Evolutionary conservation across 768 basidiomycete species (phyloP).

Genomic region (Russula vinacea): DNA sequence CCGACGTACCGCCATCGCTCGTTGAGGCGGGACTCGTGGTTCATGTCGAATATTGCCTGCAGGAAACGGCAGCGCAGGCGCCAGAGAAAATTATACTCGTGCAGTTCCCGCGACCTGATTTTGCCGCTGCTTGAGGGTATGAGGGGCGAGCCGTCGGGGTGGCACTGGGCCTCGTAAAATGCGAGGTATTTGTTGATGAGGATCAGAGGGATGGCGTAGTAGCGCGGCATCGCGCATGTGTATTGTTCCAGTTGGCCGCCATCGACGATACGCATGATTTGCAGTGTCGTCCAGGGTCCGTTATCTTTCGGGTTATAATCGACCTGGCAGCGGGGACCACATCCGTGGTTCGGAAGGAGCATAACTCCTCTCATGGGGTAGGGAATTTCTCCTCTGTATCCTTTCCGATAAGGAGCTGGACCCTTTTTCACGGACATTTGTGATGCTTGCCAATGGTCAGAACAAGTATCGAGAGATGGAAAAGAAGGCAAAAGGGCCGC

Average conservation of each 20-base stretch:
- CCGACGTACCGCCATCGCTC: conserved; percentile 5
- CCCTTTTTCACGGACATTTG: not conserved
- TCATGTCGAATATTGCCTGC: conserved; percentile 19
- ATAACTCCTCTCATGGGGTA: not conserved
- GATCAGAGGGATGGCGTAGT: conserved; percentile 25
- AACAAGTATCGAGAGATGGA: not conserved
- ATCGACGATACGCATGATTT: conserved; percentile 8
- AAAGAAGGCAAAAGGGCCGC: not conserved
- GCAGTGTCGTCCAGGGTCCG: conserved; percentile 16
- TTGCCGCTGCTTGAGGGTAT: not conserved
- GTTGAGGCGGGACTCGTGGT: conserved; percentile 6
- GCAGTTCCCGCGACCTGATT: not conserved
- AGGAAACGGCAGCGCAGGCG: conserved; percentile 18
- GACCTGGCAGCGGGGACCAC: conserved; percentile 17
- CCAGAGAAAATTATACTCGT: conserved; percentile 21
- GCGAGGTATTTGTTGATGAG: conserved; percentile 22
- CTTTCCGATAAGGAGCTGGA: not conserved
- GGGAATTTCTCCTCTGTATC: not conserved
- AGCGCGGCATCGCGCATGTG: conserved; percentile 19
- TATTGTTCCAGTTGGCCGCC: not conserved
- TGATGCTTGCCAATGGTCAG: not conserved
- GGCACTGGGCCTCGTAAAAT: conserved; percentile 23
- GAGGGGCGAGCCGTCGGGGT: conserved; percentile 12
- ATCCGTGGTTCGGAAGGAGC: not conserved
- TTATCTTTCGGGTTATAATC: not conserved